Percentiles rank a stretch among this genome's conserved stretches.
Evolutionary conservation across 2,329 filamentous ascomycete genomes (phyloP).

Genomic region (Tolypocladium tropicale): DNA sequence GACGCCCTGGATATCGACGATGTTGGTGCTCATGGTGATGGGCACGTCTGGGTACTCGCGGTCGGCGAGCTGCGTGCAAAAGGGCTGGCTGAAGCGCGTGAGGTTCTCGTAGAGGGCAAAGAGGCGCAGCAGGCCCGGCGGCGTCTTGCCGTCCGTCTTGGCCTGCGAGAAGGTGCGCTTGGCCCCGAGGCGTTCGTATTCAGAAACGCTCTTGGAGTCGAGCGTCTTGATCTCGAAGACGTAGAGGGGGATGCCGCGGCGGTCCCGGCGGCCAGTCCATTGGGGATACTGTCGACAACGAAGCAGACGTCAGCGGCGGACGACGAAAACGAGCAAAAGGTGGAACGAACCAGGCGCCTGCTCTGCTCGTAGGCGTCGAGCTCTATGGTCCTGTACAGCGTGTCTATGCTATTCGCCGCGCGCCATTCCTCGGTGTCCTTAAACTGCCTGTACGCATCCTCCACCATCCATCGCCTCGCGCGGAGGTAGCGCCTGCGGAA

Average conservation of each 20-base stretch:
- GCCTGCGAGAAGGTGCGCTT: conserved; percentile 49
- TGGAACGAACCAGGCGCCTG: conserved; percentile 53
- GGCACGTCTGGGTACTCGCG: conserved; percentile 69
- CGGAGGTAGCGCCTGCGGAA: conserved; percentile 68
- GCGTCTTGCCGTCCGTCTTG: conserved; percentile 54
- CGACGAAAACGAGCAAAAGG: background rate
- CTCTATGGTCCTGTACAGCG: conserved; percentile 80
- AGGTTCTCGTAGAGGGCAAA: conserved; percentile 93
- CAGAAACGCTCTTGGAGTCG: conserved; percentile 68
- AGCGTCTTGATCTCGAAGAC: conserved; percentile 79
- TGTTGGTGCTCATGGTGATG: conserved; percentile 86
- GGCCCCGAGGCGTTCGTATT: conserved; percentile 60
- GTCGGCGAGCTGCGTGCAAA: conserved; percentile 67
- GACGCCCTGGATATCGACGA: conserved; percentile 84
- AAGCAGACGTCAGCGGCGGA: background rate
- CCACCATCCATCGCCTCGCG: conserved; percentile 68
- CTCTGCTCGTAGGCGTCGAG: conserved; percentile 74
- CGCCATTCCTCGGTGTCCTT: conserved; percentile 84
- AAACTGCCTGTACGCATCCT: conserved; percentile 76
- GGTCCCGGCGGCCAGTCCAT: conserved; percentile 88
- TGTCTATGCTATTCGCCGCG: conserved; percentile 64
- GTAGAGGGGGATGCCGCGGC: conserved; percentile 84
- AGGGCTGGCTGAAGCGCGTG: conserved; percentile 73
- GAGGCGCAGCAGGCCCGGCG: conserved; percentile 69
- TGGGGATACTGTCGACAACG: conserved; percentile 70